Base-by-base conservation (phyloP, 78 protist species). In the Mantamonas sphyraenae region DNA sequence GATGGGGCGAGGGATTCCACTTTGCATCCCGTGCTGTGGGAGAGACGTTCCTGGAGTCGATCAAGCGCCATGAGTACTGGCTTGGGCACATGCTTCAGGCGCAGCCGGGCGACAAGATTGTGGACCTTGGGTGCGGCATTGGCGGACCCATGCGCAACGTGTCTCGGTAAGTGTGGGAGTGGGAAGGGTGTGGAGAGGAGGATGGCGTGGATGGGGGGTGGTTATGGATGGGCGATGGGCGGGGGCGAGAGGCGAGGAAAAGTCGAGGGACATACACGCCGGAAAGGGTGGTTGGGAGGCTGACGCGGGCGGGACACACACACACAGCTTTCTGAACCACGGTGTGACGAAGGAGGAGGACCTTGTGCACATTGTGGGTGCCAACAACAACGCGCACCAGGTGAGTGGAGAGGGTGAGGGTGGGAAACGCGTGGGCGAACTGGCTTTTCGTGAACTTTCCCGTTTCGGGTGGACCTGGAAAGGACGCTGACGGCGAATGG, bases 91-190 rank as follows among this genome's bases (percentile, higher is more conserved):
- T 63, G 40, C 70, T 90, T 31, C 73, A 79, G 31, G 76, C 90
- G 40, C 61, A 70, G 81, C 61, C 74, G 55, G 92, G 89, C 39
- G 39, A 53, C 75, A 35, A 66, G 22, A 85, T 83, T 2, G 80
- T 90, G 19, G 97, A 90, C 82, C 63, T 86, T 51, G 97, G 97
- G 56, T 93, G 97, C 74, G 97, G 97, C 56, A 87, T 93, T 59
- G 97, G 97, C 53, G 97, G 97, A 24, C 97, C 94, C 22, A 5
- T 28, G 30, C 71, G 94, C 31, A 70, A 75, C 63, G 73, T 93
- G 24, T 92, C 90, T 19, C 84, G 87, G 37, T 83, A 79, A 88
- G 57, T 92, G 22, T 88, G 93, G 30, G 93, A n/a, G n/a, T n/a
- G n/a, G n/a, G n/a, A n/a, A n/a, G n/a, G n/a, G n/a, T n/a, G n/a